A percentile compares a stretch with the other conserved stretches of the same genome.
phyloP scores from a whole-genome alignment of 2,329 filamentous ascomycete genomes.

The Stylonectria norvegica region DNA sequence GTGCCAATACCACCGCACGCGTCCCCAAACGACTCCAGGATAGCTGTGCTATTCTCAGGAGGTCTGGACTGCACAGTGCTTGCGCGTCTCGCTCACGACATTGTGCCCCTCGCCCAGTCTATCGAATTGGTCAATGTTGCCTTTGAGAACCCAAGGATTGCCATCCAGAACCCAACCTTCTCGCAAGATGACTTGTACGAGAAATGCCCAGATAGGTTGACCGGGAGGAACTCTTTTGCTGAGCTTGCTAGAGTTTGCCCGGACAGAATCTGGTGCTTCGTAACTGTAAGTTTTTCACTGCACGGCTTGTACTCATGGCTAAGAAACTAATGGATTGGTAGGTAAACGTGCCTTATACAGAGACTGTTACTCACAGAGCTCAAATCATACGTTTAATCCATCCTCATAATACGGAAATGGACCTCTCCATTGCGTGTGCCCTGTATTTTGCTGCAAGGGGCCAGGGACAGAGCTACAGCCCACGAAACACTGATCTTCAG shows the following conservation, averaged over 20 bases:
- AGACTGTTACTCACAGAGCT: constrained; percentile 65
- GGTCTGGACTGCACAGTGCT: constrained; percentile 90
- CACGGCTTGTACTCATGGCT: neutral
- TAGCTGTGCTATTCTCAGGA: constrained; percentile 89
- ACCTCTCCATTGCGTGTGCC: constrained; percentile 87
- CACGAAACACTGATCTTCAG: constrained; percentile 21
- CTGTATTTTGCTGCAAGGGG: constrained; percentile 94
- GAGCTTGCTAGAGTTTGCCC: constrained; percentile 72
- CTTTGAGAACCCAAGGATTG: constrained; percentile 86
- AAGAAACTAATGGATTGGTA: constrained; percentile 26
- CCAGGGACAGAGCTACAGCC: constrained; percentile 45
- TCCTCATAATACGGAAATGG: constrained; percentile 98
- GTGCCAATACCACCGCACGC: constrained; percentile 57
- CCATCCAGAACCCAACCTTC: constrained; percentile 46
- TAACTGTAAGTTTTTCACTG: constrained; percentile 51
- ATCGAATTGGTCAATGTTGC: constrained; percentile 94
- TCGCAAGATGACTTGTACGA: constrained; percentile 58
- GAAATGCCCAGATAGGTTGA: constrained; percentile 84
- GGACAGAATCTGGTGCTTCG: constrained; percentile 73
- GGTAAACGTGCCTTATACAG: constrained; percentile 78
- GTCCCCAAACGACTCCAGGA: constrained; percentile 41
- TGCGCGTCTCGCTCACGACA: constrained; percentile 73
- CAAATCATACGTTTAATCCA: constrained; percentile 75
- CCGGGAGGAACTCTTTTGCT: constrained; percentile 73
- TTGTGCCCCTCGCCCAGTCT: constrained; percentile 63